Conservation (phyloP, 2,329 filamentous ascomycete genomes). For the Talaromyces funiculosus region DNA sequence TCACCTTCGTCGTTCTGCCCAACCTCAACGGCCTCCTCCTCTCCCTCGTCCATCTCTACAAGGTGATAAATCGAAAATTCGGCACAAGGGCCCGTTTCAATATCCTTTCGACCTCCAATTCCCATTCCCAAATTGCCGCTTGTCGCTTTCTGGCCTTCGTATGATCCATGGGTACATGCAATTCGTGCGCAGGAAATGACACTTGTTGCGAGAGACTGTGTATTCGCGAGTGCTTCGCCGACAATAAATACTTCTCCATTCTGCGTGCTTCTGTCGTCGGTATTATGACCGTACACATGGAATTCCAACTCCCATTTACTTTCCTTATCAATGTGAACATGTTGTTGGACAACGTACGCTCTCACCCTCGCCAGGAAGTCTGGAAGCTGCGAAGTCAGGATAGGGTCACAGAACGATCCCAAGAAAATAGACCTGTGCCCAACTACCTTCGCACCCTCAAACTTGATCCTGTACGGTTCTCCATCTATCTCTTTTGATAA, state of each 20-base stretch:
- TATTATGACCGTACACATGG: not conserved
- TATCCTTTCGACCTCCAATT: not conserved
- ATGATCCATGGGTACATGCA: not conserved
- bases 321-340: not conserved
- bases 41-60: not conserved
- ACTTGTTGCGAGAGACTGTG: constrained; percentile 1
- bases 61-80: not conserved
- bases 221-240: not conserved
- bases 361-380: not conserved
- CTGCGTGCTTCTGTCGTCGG: not conserved
- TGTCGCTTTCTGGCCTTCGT: constrained; percentile 1
- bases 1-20: not conserved
- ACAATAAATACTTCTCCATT: not conserved
- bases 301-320: not conserved
- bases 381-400: not conserved
- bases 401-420: constrained; percentile 6
- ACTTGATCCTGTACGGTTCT: not conserved
- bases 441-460: not conserved
- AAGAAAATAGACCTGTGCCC: constrained; percentile 6
- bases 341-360: not conserved
- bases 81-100: not conserved
- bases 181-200: not conserved
- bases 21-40: not conserved
- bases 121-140: constrained; percentile 4
- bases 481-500: not conserved